These are phyloP conservation scores for Shiraia sp. DNA, from an alignment of 2,329 filamentous ascomycete species.

Conservation along the genomic window DNA sequence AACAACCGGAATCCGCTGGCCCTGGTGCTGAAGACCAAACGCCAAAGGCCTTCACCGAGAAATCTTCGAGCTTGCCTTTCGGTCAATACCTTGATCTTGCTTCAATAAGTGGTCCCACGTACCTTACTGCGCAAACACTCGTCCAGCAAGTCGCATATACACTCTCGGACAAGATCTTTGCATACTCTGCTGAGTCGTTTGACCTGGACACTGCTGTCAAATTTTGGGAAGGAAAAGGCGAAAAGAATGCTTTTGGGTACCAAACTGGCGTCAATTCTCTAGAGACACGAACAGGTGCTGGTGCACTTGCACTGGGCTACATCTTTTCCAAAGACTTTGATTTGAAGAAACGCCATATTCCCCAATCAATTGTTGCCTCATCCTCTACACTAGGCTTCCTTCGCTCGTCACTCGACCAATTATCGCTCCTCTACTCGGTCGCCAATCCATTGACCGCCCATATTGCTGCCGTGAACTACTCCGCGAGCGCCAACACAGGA, in stretches of 20 bases:
- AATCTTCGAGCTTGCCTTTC: conserved; percentile 57
- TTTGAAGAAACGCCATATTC: conserved; percentile 84
- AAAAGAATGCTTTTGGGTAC: conserved; percentile 82
- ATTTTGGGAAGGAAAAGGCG: conserved; percentile 70
- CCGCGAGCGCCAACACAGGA: conserved; percentile 64
- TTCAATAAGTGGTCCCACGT: conserved; percentile 81
- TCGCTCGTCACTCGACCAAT: conserved; percentile 83
- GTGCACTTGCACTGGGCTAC: conserved; percentile 90
- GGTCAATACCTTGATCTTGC: conserved; percentile 56
- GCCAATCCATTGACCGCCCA: conserved; percentile 93
- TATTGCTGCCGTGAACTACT: conserved; percentile 87
- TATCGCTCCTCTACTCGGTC: conserved; percentile 87
- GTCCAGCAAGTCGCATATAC: conserved; percentile 96
- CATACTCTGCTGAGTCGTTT: conserved; percentile 92
- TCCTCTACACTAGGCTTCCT: conserved; percentile 81
- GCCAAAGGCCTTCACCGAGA: conserved; percentile 44
- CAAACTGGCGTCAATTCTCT: conserved; percentile 76
- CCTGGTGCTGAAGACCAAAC: conserved; percentile 35
- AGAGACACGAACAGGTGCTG: conserved; percentile 87
- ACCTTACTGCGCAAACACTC: conserved; percentile 88
- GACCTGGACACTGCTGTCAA: conserved; percentile 84
- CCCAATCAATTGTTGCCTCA: conserved; percentile 86
- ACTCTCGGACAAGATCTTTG: conserved; percentile 95
- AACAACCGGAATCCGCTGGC: conserved; percentile 44
- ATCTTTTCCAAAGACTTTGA: conserved; percentile 98